Percentiles rank a stretch among this genome's conserved stretches.
Evolutionary conservation across 2,329 filamentous ascomycete species (phyloP).

Genomic region (Fusarium sp.): DNA sequence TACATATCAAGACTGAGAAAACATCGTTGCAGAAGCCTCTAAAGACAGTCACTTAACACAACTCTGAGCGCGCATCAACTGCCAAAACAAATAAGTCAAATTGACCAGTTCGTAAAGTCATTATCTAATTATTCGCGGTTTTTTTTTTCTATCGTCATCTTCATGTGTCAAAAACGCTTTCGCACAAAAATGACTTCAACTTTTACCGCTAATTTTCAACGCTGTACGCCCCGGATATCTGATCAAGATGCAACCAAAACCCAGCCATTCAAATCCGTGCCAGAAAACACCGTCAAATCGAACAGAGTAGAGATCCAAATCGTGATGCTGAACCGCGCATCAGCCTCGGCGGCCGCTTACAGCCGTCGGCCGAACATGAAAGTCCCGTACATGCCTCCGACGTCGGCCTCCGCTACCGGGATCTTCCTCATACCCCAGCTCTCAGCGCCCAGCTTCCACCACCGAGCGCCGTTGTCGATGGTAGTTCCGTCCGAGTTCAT

Average conservation of each 20-base stretch:
- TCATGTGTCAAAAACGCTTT: conserved; percentile 37
- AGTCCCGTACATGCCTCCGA: conserved; percentile 90
- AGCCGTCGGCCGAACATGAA: conserved; percentile 69
- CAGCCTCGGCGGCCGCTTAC: conserved; percentile 46
- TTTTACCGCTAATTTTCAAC: conserved; percentile 43
- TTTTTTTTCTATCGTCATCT: conserved; percentile 36
- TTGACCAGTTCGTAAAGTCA: conserved; percentile 28
- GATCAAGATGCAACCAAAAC: conserved; percentile 37
- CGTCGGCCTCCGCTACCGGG: conserved; percentile 88
- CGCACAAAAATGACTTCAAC: conserved; percentile 42
- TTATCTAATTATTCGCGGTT: conserved; percentile 36
- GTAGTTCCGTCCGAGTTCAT: conserved; percentile 49
- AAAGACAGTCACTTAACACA: background rate
- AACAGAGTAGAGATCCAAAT: conserved; percentile 40
- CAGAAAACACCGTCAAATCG: conserved; percentile 28
- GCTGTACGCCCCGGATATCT: conserved; percentile 41
- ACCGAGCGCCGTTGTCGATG: conserved; percentile 59
- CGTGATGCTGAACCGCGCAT: conserved; percentile 52
- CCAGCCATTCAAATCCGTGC: conserved; percentile 15
- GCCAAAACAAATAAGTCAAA: background rate
- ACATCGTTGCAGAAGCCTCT: background rate
- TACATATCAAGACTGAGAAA: background rate
- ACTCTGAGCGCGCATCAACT: background rate
- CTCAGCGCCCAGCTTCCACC: conserved; percentile 85
- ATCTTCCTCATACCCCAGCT: conserved; percentile 91